Evolutionary conservation across 306 rosid genomes (phyloP).

Genomic region (Alnus glutinosa): DNA sequence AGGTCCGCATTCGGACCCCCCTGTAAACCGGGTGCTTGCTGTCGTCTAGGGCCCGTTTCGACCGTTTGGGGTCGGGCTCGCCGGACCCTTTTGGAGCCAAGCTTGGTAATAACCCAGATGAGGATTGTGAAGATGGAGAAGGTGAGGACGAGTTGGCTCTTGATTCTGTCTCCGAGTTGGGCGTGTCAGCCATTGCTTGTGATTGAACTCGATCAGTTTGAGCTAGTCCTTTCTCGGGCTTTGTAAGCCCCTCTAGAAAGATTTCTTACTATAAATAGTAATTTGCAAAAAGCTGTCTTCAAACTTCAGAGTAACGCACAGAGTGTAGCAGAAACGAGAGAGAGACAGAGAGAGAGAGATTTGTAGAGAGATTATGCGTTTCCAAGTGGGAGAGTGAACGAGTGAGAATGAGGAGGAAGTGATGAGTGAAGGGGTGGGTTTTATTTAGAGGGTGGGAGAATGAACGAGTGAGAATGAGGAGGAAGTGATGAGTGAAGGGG

Average conservation of each 20-base stretch:
- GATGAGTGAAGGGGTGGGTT: no score
- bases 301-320: not conserved
- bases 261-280: not conserved
- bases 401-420: not conserved
- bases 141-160: constrained; percentile 26
- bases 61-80: constrained; percentile 35
- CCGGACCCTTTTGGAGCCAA: not conserved
- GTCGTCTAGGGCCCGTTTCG: constrained; percentile 43
- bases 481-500: not conserved
- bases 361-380: not conserved
- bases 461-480: not conserved
- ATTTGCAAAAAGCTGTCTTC: not conserved
- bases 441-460: no score
- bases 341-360: not conserved
- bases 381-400: not conserved
- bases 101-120: constrained; percentile 18
- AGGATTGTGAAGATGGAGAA: constrained; percentile 24
- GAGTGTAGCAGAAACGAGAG: no score
- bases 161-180: constrained; percentile 38
- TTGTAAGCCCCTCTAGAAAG: not conserved
- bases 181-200: constrained; percentile 48
- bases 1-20: constrained; percentile 92
- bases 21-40: constrained; percentile 71
- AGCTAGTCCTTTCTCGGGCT: not conserved
- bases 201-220: not conserved